These are phyloP conservation scores for Wallacemonas sp. DNA, from an alignment of 208 protist species.

Conservation along the genomic window DNA sequence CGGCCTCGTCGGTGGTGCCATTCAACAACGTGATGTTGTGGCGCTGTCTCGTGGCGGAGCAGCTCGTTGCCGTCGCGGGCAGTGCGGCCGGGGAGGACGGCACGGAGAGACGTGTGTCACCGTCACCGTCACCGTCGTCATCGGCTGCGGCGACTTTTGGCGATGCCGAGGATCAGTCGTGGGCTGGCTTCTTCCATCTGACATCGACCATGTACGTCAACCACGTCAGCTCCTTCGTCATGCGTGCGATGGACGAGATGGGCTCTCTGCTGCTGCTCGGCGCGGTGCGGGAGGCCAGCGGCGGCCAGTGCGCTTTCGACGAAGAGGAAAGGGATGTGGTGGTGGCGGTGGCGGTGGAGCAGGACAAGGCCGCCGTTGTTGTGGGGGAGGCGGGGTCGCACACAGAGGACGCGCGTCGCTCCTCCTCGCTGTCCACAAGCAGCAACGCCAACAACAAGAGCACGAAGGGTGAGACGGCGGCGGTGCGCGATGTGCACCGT, in stretches of 20 bases:
- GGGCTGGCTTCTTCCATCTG: slow-evolving; percentile 19
- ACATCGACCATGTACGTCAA: slow-evolving; percentile 28
- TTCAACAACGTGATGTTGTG: slow-evolving; percentile 35
- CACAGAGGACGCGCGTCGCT: not conserved
- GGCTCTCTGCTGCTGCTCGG: slow-evolving; percentile 18
- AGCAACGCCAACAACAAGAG: no score
- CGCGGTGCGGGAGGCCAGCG: not conserved
- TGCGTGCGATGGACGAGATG: slow-evolving; percentile 13
- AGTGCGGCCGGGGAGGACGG: not conserved
- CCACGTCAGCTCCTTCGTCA: slow-evolving; percentile 12
- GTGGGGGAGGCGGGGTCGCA: not conserved
- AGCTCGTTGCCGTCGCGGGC: slow-evolving; percentile 9
- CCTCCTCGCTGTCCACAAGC: not conserved
- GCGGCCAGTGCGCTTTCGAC: no score
- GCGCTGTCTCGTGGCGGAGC: slow-evolving; percentile 40
- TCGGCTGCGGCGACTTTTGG: not conserved
- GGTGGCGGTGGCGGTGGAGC: no score
- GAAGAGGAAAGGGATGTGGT: no score
- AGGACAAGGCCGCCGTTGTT: not conserved
- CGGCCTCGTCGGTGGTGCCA: slow-evolving; percentile 32
- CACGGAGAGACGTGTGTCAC: not conserved
- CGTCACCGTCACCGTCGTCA: not conserved
- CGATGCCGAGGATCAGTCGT: not conserved
- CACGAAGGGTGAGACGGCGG: no score
- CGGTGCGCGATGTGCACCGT: not conserved